phyloP scores from a whole-genome alignment of 164 flowering plant species.

The Warburgia ugandensis region DNA sequence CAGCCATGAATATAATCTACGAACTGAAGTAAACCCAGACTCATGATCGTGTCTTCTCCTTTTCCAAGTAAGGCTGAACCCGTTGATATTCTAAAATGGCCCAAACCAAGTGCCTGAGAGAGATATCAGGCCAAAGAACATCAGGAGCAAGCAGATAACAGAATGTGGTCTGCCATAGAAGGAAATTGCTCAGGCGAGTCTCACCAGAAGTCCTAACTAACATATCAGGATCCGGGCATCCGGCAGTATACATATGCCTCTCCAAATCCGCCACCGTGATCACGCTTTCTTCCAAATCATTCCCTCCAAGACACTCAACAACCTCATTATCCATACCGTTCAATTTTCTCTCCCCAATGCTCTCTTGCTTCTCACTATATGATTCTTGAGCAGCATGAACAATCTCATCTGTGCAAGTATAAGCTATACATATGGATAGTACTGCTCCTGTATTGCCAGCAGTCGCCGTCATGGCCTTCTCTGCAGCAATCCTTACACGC shows the following conservation, averaged over 20 bases:
- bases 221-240: constrained; percentile 67
- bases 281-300: not conserved
- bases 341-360: constrained; percentile 4
- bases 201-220: constrained; percentile 69
- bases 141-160: constrained; percentile 46
- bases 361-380: constrained; percentile 25
- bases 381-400: constrained; percentile 43
- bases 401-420: constrained; percentile 69
- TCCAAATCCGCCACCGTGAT: constrained; percentile 47
- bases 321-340: not conserved
- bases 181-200: constrained; percentile 78
- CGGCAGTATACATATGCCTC: constrained; percentile 54
- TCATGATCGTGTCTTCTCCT: no score
- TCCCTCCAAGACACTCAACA: not conserved
- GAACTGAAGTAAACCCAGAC: no score
- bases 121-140: constrained; percentile 76
- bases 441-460: constrained; percentile 32
- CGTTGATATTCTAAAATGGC: constrained; percentile 55
- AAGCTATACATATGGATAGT: constrained; percentile 55
- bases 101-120: constrained; percentile 59
- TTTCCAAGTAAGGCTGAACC: constrained; percentile 32
- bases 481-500: constrained; percentile 48
- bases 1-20: no score
- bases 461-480: constrained; percentile 53
- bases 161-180: constrained; percentile 62